A percentile compares a stretch with the other conserved stretches of the same genome.
Conservation (phyloP, 2,329 filamentous ascomycete genomes). For the Tolypocladium amazonense region DNA sequence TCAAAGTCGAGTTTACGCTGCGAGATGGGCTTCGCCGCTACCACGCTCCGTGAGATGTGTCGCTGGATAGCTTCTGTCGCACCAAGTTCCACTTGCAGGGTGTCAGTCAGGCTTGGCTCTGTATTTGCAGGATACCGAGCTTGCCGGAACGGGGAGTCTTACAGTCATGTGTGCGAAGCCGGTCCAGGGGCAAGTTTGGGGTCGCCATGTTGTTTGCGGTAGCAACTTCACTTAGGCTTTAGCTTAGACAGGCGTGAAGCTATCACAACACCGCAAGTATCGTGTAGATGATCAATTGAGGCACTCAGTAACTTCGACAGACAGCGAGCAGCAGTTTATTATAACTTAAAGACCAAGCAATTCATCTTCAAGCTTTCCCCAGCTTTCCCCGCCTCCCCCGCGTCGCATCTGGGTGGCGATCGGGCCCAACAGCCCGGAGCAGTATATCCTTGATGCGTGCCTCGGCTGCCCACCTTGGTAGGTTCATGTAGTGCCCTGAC, state of each 20-base stretch:
- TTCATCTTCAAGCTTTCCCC: neutral
- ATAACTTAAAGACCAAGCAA: neutral
- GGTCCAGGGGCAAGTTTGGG: neutral
- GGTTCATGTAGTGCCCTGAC: neutral
- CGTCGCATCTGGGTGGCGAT: neutral
- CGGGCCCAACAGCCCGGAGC: neutral
- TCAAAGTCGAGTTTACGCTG: neutral
- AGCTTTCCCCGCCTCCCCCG: neutral
- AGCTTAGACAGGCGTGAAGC: neutral
- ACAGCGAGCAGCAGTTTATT: neutral
- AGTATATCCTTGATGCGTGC: neutral
- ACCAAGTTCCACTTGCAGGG: neutral
- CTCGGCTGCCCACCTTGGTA: neutral
- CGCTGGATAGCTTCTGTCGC: neutral
- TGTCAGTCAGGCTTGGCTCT: neutral
- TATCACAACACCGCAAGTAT: neutral
- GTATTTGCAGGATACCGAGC: neutral
- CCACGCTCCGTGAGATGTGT: neutral
- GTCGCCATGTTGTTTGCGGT: neutral
- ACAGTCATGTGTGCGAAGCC: neutral
- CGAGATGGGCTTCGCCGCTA: neutral
- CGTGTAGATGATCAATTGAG: neutral
- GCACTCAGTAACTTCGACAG: neutral
- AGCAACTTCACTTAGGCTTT: neutral
- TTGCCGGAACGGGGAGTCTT: neutral